Evolutionary conservation across 176 grass and related monocot species (phyloP), one percentile per base, ranked within the genome.

Genomic region (Dactylis glomerata): DNA sequence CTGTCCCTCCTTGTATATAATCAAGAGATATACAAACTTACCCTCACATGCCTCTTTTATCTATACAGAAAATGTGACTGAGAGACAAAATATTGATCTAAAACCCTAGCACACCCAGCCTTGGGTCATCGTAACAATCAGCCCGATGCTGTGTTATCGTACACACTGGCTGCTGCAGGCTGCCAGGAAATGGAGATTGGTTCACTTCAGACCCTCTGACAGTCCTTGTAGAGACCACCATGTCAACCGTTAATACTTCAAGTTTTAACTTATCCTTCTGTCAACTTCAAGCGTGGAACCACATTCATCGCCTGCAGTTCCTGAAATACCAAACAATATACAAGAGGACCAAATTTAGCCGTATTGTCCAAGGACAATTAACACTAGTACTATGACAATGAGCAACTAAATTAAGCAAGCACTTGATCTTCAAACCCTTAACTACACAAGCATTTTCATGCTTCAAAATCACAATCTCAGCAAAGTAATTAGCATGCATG

Each of bases 241-340:
- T 17, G 12, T 72, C 32, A 24, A 22, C 10, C 3, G 4, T 2
- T 14, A 22, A 38, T 20, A 22, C 2, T 38, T 33, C 41, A 31
- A 31, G 1, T 49, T 64, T 26, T 41, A 26, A 22, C 52, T 89
- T 76, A 97, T 79, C 61, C 94, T 87, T 94, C 91, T 1, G 87
- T 91, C 83, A 97, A 83, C 65, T 90, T 92, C 36, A 94, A 63
- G 49, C 91, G 91, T 19, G 94, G 94, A 79, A 93, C 91, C 61
- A 97, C 91, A 75, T 97, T 97, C 94, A 97, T 97, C 9, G 94
- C 79, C 50, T 97, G 94, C 87, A 97, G 82, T 49, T 97, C 94
- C 94, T 97, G 89, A 17, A 78, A 38, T 24, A 62, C 30, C 49
- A 85, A 46, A 44, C 13, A 84, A 75, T 13, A 75, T 13, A 74